Conservation (phyloP, 2,329 filamentous ascomycete species). For the Paradendryphiella salina region DNA sequence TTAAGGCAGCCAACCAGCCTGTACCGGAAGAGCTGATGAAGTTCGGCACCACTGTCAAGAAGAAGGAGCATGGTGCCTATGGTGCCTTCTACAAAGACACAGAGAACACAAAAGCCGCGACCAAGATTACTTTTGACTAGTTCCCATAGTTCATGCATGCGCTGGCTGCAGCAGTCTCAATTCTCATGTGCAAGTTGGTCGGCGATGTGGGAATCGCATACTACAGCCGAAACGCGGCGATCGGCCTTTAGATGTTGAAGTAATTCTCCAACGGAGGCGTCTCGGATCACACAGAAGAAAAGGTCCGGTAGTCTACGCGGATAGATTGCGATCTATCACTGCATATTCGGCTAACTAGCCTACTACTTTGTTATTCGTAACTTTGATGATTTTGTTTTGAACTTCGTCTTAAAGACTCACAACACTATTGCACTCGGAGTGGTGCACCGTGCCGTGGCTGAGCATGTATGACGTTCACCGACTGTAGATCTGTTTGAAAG, state of each 20-base stretch:
- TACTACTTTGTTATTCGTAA: neutral
- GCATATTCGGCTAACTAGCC: neutral
- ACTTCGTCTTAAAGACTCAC: neutral
- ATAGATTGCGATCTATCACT: conserved; percentile 6
- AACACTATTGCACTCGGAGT: neutral
- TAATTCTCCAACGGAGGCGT: conserved; percentile 30
- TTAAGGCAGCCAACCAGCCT: conserved; percentile 87
- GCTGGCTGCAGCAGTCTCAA: conserved; percentile 7
- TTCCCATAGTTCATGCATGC: conserved; percentile 1
- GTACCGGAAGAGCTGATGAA: conserved; percentile 91
- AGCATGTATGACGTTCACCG: neutral
- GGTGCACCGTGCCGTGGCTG: neutral
- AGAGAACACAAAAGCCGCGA: conserved; percentile 78
- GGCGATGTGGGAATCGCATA: conserved; percentile 21
- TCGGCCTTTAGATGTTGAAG: conserved; percentile 10
- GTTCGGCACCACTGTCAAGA: conserved; percentile 98
- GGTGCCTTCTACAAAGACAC: conserved; percentile 95
- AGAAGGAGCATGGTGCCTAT: conserved; percentile 95
- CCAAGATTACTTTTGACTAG: conserved; percentile 86
- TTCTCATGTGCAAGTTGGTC: conserved; percentile 14
- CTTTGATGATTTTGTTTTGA: neutral
- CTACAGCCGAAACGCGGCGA: conserved; percentile 24
- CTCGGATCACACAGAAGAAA: conserved; percentile 25
- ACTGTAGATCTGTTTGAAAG: neutral
- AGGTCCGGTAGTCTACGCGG: conserved; percentile 6